Conservation (phyloP, 495 filamentous ascomycete genomes). For the Podospora tetraspora region DNA sequence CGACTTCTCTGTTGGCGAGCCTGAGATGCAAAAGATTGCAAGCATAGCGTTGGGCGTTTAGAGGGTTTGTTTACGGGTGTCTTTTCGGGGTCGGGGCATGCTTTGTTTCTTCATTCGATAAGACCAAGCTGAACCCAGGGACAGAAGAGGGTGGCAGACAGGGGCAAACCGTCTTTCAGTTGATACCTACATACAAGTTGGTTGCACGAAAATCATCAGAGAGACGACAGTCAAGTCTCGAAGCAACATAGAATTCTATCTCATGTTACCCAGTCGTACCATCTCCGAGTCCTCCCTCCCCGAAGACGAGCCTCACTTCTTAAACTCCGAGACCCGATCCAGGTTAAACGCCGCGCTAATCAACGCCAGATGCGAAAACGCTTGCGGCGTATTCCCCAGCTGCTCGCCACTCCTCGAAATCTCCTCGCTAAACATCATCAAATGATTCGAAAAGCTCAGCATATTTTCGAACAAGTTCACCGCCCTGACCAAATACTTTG, state of each 20-base stretch:
- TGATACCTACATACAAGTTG: not conserved
- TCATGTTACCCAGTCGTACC: not conserved
- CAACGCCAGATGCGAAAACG: constrained; percentile 66
- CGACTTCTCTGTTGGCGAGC: not conserved
- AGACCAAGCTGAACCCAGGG: not conserved
- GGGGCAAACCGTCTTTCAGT: not conserved
- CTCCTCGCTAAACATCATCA: constrained; percentile 72
- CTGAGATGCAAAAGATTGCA: not conserved
- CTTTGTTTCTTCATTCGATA: not conserved
- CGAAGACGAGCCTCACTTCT: constrained; percentile 7
- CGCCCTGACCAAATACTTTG: constrained; percentile 55
- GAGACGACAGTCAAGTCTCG: not conserved
- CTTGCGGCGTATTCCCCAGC: constrained; percentile 67
- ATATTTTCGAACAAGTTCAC: constrained; percentile 69
- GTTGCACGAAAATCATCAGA: not conserved
- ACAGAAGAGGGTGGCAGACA: not conserved
- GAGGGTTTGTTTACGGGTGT: not conserved
- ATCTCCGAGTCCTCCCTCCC: not conserved
- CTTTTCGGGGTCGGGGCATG: not conserved
- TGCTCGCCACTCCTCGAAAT: constrained; percentile 66
- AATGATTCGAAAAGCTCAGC: constrained; percentile 64
- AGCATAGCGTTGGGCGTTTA: not conserved
- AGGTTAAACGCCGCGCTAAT: constrained; percentile 71
- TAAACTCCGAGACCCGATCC: constrained; percentile 43
- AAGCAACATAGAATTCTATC: not conserved